A percentile compares a stretch with the other conserved stretches of the same genome.
phyloP scores from a whole-genome alignment of 2,329 filamentous ascomycete species.

The Blastomyces percursus region DNA sequence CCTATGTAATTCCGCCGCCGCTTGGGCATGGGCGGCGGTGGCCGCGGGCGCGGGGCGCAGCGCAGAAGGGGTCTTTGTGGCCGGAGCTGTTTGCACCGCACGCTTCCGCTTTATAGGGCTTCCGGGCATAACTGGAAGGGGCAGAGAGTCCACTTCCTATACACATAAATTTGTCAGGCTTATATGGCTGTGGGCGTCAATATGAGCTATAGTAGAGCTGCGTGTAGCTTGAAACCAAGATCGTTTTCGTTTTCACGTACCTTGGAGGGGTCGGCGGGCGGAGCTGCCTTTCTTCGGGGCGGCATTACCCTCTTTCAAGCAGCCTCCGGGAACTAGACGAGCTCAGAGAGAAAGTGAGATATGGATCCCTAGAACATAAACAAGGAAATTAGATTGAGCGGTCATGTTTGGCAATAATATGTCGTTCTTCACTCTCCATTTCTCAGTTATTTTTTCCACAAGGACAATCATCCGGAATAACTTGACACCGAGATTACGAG shows the following conservation, averaged over 20 bases:
- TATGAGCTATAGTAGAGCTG: not conserved
- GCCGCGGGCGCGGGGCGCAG: not conserved
- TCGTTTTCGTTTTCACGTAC: slow-evolving; percentile 14
- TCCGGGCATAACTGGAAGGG: slow-evolving; percentile 7
- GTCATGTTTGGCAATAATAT: not conserved
- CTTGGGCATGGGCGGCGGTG: not conserved
- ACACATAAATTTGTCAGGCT: not conserved
- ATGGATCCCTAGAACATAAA: not conserved
- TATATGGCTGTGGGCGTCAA: slow-evolving; percentile 9
- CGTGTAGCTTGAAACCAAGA: slow-evolving; percentile 17
- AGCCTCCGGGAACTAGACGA: not conserved
- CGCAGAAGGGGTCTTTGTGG: not conserved
- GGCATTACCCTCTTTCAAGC: slow-evolving; percentile 20
- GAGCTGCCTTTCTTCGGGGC: slow-evolving; percentile 27
- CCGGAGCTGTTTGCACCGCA: not conserved
- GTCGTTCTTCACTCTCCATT: not conserved
- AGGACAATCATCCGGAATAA: not conserved
- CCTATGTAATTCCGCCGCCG: not conserved
- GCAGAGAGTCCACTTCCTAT: not conserved
- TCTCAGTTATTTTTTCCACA: not conserved
- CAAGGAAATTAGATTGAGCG: not conserved
- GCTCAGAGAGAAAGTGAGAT: not conserved
- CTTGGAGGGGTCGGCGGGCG: slow-evolving; percentile 22
- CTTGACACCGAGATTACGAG: not conserved
- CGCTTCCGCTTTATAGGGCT: slow-evolving; percentile 10